Evolutionary conservation across 2,329 filamentous ascomycete genomes (phyloP).

Genomic region (Chrysosphaeria jannelii): DNA sequence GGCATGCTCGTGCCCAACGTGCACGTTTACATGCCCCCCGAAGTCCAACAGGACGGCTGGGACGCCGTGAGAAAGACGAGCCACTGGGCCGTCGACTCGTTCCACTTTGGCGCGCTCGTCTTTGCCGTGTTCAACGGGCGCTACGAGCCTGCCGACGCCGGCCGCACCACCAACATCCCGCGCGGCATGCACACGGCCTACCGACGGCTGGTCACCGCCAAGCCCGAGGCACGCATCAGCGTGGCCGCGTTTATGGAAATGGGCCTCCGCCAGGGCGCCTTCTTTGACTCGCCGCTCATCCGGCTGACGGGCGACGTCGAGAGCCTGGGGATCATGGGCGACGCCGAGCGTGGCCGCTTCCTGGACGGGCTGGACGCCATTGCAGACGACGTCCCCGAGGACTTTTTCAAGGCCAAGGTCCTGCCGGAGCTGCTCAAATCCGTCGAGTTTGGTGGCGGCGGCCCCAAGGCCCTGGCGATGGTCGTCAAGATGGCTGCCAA

Average conservation of each 20-base stretch:
- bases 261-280: conserved; percentile 49
- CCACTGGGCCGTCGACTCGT: conserved; percentile 58
- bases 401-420: conserved; percentile 94
- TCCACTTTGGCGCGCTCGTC: conserved; percentile 56
- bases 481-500: conserved; percentile 81
- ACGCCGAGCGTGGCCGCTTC: conserved; percentile 59
- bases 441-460: conserved; percentile 91
- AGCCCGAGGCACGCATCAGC: conserved; percentile 66
- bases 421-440: conserved; percentile 90
- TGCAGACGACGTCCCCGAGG: conserved; percentile 82
- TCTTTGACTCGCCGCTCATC: conserved; percentile 82
- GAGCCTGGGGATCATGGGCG: conserved; percentile 64
- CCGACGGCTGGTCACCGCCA: conserved; percentile 62
- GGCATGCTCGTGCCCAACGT: conserved; percentile 70
- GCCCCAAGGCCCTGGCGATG: conserved; percentile 63
- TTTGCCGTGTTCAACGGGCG: conserved; percentile 80
- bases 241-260: conserved; percentile 72
- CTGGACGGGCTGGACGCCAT: conserved; percentile 60
- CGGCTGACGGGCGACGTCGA: conserved; percentile 81
- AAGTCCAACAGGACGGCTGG: conserved; percentile 71
- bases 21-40: conserved; percentile 58
- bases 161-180: conserved; percentile 63
- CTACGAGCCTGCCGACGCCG: conserved; percentile 47
- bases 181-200: conserved; percentile 75
- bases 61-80: conserved; percentile 63